A percentile compares a stretch with the other conserved stretches of the same genome.
Evolutionary conservation across 2,329 filamentous ascomycete species (phyloP).

Genomic region (Arthroderma uncinatum): DNA sequence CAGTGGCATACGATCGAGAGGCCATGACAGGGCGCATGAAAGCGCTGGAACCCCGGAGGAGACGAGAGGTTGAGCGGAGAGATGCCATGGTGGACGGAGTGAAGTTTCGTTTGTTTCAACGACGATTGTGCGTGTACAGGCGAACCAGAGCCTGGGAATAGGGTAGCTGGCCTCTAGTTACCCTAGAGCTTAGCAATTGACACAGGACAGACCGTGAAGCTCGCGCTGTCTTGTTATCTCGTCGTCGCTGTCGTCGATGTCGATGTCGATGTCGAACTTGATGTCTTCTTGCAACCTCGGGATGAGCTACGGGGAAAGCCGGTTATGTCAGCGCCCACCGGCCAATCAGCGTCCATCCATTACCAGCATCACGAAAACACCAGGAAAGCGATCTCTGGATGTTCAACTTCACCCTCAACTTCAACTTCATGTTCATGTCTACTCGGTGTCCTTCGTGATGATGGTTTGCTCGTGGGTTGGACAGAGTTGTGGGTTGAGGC

Average conservation of each 20-base stretch:
- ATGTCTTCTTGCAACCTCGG: conserved; percentile 12
- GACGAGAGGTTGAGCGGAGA: conserved; percentile 38
- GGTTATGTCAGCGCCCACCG: conserved; percentile 15
- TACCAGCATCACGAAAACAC: conserved; percentile 9
- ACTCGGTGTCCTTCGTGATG: no score
- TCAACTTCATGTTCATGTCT: no score
- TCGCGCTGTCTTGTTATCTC: not conserved
- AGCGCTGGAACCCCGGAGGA: conserved; percentile 34
- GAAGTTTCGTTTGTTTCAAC: not conserved
- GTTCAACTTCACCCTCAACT: no score
- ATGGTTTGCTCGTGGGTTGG: no score
- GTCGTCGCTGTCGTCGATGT: not conserved
- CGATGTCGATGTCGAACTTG: conserved; percentile 3
- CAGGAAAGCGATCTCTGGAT: not conserved
- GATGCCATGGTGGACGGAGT: conserved; percentile 34
- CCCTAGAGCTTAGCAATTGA: not conserved
- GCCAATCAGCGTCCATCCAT: conserved; percentile 14
- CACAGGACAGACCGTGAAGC: not conserved
- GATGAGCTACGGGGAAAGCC: conserved; percentile 10
- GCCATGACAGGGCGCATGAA: conserved; percentile 31
- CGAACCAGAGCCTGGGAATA: not conserved
- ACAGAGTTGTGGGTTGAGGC: no score
- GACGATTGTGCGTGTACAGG: not conserved
- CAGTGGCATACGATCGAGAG: conserved; percentile 39
- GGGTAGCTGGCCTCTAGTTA: not conserved